Conservation (phyloP, 176 grass and related monocot genomes). For the Avena atlantica region DNA sequence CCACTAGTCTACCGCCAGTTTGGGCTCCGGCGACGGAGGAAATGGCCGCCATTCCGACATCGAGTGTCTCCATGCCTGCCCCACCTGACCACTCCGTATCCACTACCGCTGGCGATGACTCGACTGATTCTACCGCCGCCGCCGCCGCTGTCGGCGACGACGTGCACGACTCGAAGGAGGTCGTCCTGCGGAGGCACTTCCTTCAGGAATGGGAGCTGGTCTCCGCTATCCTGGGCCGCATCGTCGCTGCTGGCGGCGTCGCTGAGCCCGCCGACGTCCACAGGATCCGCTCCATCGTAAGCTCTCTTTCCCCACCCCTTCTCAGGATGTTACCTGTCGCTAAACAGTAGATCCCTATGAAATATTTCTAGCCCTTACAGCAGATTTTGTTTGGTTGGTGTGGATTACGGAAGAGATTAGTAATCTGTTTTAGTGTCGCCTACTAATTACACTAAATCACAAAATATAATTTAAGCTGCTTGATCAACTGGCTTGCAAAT, state of each 20-base stretch:
- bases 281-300: slow-evolving; percentile 94
- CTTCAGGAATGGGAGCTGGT: slow-evolving; percentile 86
- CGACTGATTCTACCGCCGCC: slow-evolving; percentile 38
- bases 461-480: slow-evolving; percentile 38
- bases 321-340: slow-evolving; percentile 5
- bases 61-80: not conserved
- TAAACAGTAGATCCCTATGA: slow-evolving; percentile 34
- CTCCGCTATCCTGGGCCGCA: slow-evolving; percentile 62
- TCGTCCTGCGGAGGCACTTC: slow-evolving; percentile 78
- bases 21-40: slow-evolving; percentile 48
- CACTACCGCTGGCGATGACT: slow-evolving; percentile 24
- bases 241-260: slow-evolving; percentile 62
- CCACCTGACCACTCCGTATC: not conserved
- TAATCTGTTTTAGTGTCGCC: slow-evolving; percentile 18
- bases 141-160: slow-evolving; percentile 43
- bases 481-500: slow-evolving; percentile 2
- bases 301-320: slow-evolving; percentile 24
- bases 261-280: slow-evolving; percentile 59
- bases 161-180: slow-evolving; percentile 87
- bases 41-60: slow-evolving; percentile 13
- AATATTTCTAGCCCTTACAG: not conserved
- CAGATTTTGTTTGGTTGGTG: slow-evolving; percentile 22
- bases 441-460: not conserved
- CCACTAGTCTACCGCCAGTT: slow-evolving; percentile 1
- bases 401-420: not conserved